Conservation (phyloP, 129 eudicot genomes). For the Lactuca saligna region DNA sequence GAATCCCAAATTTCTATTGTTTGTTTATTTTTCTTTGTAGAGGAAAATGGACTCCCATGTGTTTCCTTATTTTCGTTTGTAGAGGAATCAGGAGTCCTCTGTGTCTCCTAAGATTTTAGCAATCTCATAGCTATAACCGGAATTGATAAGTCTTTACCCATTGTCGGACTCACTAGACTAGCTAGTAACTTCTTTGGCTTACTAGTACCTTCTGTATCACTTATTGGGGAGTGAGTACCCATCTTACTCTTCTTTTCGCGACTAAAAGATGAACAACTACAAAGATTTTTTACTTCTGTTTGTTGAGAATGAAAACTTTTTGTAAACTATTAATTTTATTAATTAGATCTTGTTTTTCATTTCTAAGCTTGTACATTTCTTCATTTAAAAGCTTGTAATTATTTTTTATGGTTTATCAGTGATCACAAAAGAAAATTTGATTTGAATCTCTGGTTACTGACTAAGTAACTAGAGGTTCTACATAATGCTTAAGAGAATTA, state of each 20-base stretch:
- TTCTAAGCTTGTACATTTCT: background rate
- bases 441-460: background rate
- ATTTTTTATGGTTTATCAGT: background rate
- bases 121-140: background rate
- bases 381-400: background rate
- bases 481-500: background rate
- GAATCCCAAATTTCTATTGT: too few relatives aligned
- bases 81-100: too few relatives aligned
- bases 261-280: too few relatives aligned
- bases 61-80: too few relatives aligned
- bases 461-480: background rate
- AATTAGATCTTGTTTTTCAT: background rate
- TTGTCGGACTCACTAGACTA: background rate
- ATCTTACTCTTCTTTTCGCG: too few relatives aligned
- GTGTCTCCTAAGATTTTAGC: background rate
- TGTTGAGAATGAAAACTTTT: too few relatives aligned
- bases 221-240: background rate
- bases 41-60: too few relatives aligned
- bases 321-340: too few relatives aligned
- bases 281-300: too few relatives aligned
- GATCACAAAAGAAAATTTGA: background rate
- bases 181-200: background rate
- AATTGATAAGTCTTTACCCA: background rate
- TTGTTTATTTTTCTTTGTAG: too few relatives aligned
- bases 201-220: slow-evolving; percentile 1